Evolutionary conservation across 306 rosid species (phyloP), one percentile per base, ranked within the genome.

Genomic region (Lupinus albus): DNA sequence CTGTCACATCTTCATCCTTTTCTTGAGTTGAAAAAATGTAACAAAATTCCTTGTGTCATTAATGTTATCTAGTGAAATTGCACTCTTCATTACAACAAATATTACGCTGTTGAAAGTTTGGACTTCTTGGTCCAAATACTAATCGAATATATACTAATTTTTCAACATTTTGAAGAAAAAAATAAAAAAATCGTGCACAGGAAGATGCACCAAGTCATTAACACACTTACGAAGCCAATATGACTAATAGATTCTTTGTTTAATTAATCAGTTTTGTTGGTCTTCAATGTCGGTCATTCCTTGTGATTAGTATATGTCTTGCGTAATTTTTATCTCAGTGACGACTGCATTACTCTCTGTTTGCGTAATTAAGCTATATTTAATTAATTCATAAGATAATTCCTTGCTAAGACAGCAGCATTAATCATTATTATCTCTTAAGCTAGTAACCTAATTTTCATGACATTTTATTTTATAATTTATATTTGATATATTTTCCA

Each of bases 291-390:
- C 30, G 15, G 55, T 64, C 46, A 46, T 42, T 54, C 47, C 33
- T 12, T 30, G 18, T 32, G 51, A 16, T 64, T 60, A 10, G 28
- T 33, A 4, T 61, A 18, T 39, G 18, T n/a, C 3, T 65, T 35
- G 67, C 66, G 69, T 56, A 33, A 65, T 54, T 25, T 25, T 12
- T 71, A 52, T 66, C 64, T 51, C 53, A 45, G 54, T 83, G 84
- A 83, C 82, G 87, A 80, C 21, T 70, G 72, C 81, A 61, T 81
- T 79, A 66, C 81, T 45, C 74, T 56, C 32, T 65, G 41, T 39
- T 58, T 73, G 38, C 64, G 69, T 56, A 44, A 64, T 25, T 25
- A 25, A 25, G 30, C 2, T 25, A 2, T 3, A 25, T 25, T 25
- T 25, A 25, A 25, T 25, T 25, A 25, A 25, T 25, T 25, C 4